Percentiles rank a stretch among this genome's conserved stretches.
These are phyloP conservation scores for Fusarium sp. DNA, from an alignment of 2,329 filamentous ascomycete species.

Conservation along the genomic window DNA sequence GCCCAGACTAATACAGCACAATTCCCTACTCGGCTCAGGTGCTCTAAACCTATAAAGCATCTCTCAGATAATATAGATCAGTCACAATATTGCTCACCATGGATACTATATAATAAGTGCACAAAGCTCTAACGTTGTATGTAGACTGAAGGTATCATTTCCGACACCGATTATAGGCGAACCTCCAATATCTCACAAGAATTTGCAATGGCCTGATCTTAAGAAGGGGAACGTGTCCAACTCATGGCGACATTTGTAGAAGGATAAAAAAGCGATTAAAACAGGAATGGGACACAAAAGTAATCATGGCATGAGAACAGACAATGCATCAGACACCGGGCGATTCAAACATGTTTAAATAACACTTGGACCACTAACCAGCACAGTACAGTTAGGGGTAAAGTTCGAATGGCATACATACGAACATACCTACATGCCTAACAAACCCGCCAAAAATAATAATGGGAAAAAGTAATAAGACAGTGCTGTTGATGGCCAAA, in stretches of 20 bases:
- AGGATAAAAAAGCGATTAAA: background rate
- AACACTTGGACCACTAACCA: conserved; percentile 24
- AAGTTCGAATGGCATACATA: background rate
- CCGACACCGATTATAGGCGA: background rate
- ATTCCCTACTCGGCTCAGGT: background rate
- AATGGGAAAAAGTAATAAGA: background rate
- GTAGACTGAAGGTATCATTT: background rate
- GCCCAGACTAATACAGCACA: conserved; percentile 12
- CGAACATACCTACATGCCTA: background rate
- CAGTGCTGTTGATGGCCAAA: background rate
- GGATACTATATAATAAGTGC: background rate
- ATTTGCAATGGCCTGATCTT: background rate
- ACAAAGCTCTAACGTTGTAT: background rate
- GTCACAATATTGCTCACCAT: background rate
- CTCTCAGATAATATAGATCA: background rate
- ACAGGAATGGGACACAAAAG: background rate
- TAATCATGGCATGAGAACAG: conserved; percentile 22
- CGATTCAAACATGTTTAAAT: conserved; percentile 20
- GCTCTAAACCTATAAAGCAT: background rate
- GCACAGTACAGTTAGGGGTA: background rate
- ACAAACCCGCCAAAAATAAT: too few species aligned
- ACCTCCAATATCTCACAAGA: background rate
- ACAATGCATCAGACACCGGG: conserved; percentile 27
- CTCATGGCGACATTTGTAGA: background rate
- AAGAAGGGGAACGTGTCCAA: too few species aligned